phyloP scores from a whole-genome alignment of 139 green algal species.

The Trebouxia sp. region DNA sequence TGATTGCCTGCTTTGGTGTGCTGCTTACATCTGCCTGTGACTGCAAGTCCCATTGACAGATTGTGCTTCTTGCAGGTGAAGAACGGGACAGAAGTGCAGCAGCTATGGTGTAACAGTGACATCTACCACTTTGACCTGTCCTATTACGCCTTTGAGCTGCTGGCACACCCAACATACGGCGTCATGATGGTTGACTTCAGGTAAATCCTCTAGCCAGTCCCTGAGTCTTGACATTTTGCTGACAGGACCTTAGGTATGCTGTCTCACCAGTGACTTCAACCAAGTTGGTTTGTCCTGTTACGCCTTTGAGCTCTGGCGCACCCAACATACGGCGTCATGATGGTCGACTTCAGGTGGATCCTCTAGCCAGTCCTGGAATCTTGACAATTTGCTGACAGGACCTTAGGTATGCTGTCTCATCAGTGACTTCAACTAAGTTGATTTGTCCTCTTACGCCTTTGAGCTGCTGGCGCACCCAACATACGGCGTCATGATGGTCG shows the following conservation, averaged over 20 bases:
- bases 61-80: not conserved
- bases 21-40: too few species aligned
- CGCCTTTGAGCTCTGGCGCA: constrained; percentile 66
- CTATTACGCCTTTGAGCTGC: constrained; percentile 65
- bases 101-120: constrained; percentile 27
- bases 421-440: constrained; percentile 41
- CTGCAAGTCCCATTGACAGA: too few species aligned
- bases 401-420: constrained; percentile 28
- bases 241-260: too few species aligned
- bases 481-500: constrained; percentile 24
- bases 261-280: constrained; percentile 16
- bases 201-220: not conserved
- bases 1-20: too few species aligned
- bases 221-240: too few species aligned
- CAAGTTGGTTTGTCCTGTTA: constrained; percentile 63
- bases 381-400: too few species aligned
- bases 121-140: constrained; percentile 56
- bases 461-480: constrained; percentile 56
- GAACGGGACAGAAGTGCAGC: not conserved
- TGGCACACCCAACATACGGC: constrained; percentile 46
- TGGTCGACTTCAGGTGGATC: constrained; percentile 14
- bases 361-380: too few species aligned
- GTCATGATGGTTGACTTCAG: constrained; percentile 31
- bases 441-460: constrained; percentile 65
- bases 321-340: constrained; percentile 31